Evolutionary conservation across 129 eudicot species (phyloP).

Genomic region (Solidago caesia): DNA sequence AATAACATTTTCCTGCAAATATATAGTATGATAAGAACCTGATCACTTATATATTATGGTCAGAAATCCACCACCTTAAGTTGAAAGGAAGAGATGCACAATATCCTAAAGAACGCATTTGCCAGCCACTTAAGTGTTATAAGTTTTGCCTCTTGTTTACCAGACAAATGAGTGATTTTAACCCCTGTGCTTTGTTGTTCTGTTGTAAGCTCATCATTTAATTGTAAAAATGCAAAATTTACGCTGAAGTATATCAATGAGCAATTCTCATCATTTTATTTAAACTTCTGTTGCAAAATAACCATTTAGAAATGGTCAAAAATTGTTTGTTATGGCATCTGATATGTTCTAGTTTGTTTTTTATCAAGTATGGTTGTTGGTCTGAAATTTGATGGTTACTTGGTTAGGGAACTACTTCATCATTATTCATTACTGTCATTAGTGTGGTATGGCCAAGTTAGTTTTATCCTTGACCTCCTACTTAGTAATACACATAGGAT

Average conservation of each 20-base stretch:
- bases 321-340: background rate
- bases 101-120: background rate
- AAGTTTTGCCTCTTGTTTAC: background rate
- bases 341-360: background rate
- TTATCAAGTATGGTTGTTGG: background rate
- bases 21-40: background rate
- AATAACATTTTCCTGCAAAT: background rate
- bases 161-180: background rate
- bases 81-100: slow-evolving; percentile 6
- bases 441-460: background rate
- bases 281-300: background rate
- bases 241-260: background rate
- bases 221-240: background rate
- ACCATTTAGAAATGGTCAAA: background rate
- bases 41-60: slow-evolving; percentile 4
- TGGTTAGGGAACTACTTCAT: background rate
- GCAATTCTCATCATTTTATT: background rate
- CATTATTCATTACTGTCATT: background rate
- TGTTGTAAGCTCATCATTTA: background rate
- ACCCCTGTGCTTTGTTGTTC: background rate
- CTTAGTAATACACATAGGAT: too few species aligned
- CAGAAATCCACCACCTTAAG: background rate
- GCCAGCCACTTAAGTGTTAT: background rate
- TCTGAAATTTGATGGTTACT: background rate
- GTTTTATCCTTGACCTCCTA: too few species aligned